Evolutionary conservation across 345 rosid species (phyloP).

Genomic region (Eucalyptus regnans): DNA sequence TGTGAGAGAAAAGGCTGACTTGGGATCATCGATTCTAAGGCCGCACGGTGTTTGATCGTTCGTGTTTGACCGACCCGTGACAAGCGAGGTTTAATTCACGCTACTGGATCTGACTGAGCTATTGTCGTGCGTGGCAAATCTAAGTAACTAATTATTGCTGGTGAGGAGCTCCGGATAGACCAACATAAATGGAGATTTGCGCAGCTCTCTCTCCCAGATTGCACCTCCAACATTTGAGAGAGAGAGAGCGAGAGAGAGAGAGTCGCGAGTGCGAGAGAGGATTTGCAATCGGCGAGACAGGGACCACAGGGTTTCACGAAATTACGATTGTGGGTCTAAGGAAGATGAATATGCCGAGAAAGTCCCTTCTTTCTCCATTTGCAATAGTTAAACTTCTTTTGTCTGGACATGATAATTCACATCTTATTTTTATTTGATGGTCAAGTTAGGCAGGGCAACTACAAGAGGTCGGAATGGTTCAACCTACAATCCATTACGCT

Average conservation of each 20-base stretch:
- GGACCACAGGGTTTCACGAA: background rate
- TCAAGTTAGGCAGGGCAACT: background rate
- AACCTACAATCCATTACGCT: background rate
- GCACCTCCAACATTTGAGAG: background rate
- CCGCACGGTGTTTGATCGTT: too few relatives aligned
- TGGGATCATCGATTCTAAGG: too few relatives aligned
- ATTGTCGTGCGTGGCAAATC: background rate
- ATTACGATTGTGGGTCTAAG: background rate
- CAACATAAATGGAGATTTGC: background rate
- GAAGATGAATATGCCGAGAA: background rate
- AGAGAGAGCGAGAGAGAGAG: background rate
- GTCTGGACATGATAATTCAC: background rate
- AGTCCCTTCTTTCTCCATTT: background rate
- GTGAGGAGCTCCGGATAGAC: background rate
- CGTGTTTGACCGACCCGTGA: too few relatives aligned
- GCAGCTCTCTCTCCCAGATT: background rate
- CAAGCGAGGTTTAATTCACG: background rate
- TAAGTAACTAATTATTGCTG: background rate
- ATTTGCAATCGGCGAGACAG: too few relatives aligned
- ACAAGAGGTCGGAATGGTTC: background rate
- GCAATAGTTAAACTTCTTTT: background rate
- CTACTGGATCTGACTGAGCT: background rate
- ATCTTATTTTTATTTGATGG: background rate
- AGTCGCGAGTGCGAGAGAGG: too few relatives aligned
- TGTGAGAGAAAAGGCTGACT: too few relatives aligned